phyloP scores from a whole-genome alignment of 306 rosid species.

The Myrica gale region DNA sequence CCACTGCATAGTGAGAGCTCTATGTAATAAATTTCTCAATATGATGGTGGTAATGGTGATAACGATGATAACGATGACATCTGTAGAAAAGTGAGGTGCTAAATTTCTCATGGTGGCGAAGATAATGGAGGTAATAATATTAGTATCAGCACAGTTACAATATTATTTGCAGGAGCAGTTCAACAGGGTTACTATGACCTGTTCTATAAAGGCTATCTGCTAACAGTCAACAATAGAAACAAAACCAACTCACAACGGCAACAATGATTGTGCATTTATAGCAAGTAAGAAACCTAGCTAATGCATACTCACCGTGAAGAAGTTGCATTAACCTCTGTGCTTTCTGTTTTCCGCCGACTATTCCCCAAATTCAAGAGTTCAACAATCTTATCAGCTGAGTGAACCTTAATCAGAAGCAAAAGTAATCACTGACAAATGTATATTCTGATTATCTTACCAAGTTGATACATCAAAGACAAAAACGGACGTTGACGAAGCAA shows the following conservation, averaged over 20 bases:
- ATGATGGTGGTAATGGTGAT: background rate
- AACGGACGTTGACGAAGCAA: background rate
- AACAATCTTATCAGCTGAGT: slow-evolving; percentile 60
- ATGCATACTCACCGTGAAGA: slow-evolving; percentile 47
- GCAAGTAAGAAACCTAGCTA: slow-evolving; percentile 12
- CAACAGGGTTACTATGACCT: background rate
- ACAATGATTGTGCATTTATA: slow-evolving; percentile 3
- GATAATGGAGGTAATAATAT: background rate
- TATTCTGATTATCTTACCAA: slow-evolving; percentile 7
- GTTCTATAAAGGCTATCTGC: background rate
- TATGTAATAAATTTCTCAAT: slow-evolving; percentile 2
- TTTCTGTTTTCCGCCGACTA: slow-evolving; percentile 61
- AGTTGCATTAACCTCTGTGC: slow-evolving; percentile 61
- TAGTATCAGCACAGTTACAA: background rate
- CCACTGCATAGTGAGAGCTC: slow-evolving; percentile 1
- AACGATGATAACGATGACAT: background rate
- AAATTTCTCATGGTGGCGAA: background rate
- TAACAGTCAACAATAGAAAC: background rate
- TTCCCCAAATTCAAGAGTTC: slow-evolving; percentile 64
- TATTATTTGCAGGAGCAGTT: background rate
- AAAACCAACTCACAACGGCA: background rate
- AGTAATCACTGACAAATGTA: background rate
- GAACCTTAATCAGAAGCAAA: slow-evolving; percentile 45
- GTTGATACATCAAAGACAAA: background rate
- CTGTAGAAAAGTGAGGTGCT: background rate